Base-by-base conservation (phyloP, 2,329 filamentous ascomycete genomes). In the Chaetomium strumarium region DNA sequence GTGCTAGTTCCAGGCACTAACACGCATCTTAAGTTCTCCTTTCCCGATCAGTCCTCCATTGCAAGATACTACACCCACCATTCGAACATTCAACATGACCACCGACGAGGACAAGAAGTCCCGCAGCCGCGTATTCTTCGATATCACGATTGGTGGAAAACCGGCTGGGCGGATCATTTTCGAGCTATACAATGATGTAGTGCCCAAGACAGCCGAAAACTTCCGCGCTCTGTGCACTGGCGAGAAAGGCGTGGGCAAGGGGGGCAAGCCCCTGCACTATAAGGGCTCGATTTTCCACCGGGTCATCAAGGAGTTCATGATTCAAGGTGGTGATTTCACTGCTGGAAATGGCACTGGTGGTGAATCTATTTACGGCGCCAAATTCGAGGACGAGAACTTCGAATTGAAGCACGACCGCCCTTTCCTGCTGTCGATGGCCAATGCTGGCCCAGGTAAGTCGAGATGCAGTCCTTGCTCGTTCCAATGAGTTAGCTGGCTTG, bases 301-400 rank as follows among this genome's bases (percentile, higher is more conserved):
- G 47, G 88, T 99, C 59, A 99, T 99, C 76, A 96, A 96, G 78
- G 82, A 88, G 65, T 99, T 99, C 74, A 97, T 99, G 92, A 93
- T 96, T 66, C 88, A 96, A 75, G 91, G 93, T 67, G 92, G 93
- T 72, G 93, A 97, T 71, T 99, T 99, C 70, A 99, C 92, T 45
- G 85, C 83, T 51, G 90, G 90, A 68, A 92, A 97, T 68, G 93
- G 92, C 60, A 97, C 92, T 24, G 92, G 92, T 59, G 92, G 92
- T 66, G 93, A 97, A 75, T 93, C 88, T 59, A 97, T 99, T 71
- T 99, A 97, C 68, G 92, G 92, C 66, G 87, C 87, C 69, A 97
- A 96, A 75, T 99, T 99, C 64, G 88, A 89, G 64, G 92, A 99
- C 64, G 92, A 99, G 79, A 95, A 95, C 70, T 97, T 99, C 67